These are phyloP conservation scores for Calcarisporium arbuscula DNA, from an alignment of 2,329 filamentous ascomycete genomes.

Conservation along the genomic window DNA sequence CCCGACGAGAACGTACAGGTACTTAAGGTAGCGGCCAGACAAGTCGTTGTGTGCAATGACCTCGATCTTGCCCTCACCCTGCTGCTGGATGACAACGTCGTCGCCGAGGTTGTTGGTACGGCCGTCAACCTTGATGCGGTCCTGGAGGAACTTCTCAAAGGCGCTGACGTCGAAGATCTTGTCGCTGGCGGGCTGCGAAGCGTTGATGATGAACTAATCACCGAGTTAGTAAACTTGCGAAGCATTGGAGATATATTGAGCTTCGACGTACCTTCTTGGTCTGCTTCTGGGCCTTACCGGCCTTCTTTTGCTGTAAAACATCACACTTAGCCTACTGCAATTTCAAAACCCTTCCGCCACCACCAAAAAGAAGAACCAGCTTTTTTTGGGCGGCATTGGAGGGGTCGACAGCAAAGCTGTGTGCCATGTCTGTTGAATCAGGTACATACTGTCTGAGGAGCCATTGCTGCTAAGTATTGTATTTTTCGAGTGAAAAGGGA, in stretches of 20 bases:
- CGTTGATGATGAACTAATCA: slow-evolving; percentile 96
- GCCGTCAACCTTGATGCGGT: slow-evolving; percentile 99
- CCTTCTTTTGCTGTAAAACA: slow-evolving; percentile 55
- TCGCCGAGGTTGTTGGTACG: slow-evolving; percentile 98
- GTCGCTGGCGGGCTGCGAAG: slow-evolving; percentile 94
- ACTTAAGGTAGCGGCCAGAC: slow-evolving; percentile 99
- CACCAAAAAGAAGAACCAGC: too few species aligned
- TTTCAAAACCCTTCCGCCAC: slow-evolving; percentile 18
- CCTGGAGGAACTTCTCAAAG: slow-evolving; percentile 99
- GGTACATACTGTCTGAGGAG: slow-evolving; percentile 81
- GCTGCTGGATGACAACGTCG: slow-evolving; percentile 80
- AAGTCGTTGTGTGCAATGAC: slow-evolving; percentile 96
- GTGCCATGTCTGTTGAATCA: slow-evolving; percentile 25
- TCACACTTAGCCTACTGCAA: slow-evolving; percentile 93
- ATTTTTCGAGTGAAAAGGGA: slow-evolving; percentile 19
- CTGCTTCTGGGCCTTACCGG: slow-evolving; percentile 67
- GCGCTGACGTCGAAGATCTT: slow-evolving; percentile 99
- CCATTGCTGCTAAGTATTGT: slow-evolving; percentile 57
- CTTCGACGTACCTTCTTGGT: slow-evolving; percentile 68
- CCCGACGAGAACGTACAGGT: slow-evolving; percentile 63
- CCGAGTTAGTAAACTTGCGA: slow-evolving; percentile 7
- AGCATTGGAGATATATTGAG: not conserved
- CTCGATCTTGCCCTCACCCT: slow-evolving; percentile 96
- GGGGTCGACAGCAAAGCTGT: slow-evolving; percentile 90
- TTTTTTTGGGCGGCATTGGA: slow-evolving; percentile 13